Conservation (phyloP, 345 rosid genomes). For the Ceriops tagal region DNA sequence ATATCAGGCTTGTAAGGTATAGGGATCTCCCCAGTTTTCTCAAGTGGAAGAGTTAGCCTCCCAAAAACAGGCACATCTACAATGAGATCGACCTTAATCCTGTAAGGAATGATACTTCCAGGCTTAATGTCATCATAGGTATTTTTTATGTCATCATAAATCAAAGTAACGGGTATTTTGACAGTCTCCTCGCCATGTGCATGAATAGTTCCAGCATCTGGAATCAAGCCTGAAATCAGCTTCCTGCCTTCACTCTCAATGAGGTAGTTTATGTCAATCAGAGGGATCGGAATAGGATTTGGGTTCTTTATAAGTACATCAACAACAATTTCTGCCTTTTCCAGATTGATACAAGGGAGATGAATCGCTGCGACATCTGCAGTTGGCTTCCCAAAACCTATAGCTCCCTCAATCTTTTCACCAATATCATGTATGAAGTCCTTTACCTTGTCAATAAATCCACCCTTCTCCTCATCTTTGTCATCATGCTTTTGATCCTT, state of each 20-base stretch:
- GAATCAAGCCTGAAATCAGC: conserved; percentile 80
- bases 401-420: conserved; percentile 81
- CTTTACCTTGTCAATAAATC: conserved; percentile 88
- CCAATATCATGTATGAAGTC: conserved; percentile 87
- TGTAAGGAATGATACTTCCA: conserved; percentile 88
- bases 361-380: conserved; percentile 82
- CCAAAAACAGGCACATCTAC: conserved; percentile 92
- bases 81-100: conserved; percentile 74
- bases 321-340: conserved; percentile 72
- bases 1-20: conserved; percentile 93
- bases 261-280: conserved; percentile 76
- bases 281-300: conserved; percentile 86
- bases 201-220: conserved; percentile 82
- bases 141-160: conserved; percentile 75
- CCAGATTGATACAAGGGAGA: conserved; percentile 72
- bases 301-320: conserved; percentile 92
- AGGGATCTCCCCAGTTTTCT: conserved; percentile 92
- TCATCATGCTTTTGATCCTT: conserved; percentile 43
- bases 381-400: conserved; percentile 95
- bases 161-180: conserved; percentile 74
- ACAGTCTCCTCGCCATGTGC: conserved; percentile 98
- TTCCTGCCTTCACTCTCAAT: conserved; percentile 92
- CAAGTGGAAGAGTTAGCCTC: conserved; percentile 77
- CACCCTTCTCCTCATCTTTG: conserved; percentile 65
- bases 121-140: conserved; percentile 76